Conservation (phyloP, 2,329 filamentous ascomycete species). For the Chlorencoelia australis region DNA sequence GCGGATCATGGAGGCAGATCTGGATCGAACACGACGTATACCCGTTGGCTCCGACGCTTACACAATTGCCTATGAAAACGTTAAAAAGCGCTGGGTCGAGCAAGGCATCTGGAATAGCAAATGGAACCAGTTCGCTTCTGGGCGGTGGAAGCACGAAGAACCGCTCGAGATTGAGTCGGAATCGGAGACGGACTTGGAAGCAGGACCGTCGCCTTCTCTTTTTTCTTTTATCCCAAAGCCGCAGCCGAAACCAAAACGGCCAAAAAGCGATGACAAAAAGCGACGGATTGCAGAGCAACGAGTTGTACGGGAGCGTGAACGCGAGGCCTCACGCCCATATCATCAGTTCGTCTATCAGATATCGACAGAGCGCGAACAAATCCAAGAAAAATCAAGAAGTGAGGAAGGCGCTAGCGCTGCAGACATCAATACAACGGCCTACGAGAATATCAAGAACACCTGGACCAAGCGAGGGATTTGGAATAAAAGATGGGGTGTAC, state of each 20-base stretch:
- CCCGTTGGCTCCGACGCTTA: background rate
- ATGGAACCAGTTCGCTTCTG: constrained; percentile 4
- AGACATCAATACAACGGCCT: constrained; percentile 24
- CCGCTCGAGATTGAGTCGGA: constrained; percentile 9
- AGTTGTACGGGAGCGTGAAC: constrained; percentile 12
- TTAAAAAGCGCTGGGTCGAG: constrained; percentile 22
- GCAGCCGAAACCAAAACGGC: constrained; percentile 2
- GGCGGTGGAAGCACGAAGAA: constrained; percentile 12
- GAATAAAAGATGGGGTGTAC: constrained; percentile 23
- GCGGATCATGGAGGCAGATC: constrained; percentile 10
- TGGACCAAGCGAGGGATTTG: constrained; percentile 25
- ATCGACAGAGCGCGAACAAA: constrained; percentile 19
- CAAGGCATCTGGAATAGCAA: constrained; percentile 19
- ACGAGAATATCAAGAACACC: constrained; percentile 24
- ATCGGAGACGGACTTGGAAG: constrained; percentile 9
- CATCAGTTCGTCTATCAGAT: constrained; percentile 23
- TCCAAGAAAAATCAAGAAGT: constrained; percentile 21
- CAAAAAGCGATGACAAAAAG: constrained; percentile 10
- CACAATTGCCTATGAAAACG: constrained; percentile 9
- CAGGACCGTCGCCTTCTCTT: constrained; percentile 3
- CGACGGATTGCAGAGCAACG: constrained; percentile 8
- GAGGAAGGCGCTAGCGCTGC: constrained; percentile 8
- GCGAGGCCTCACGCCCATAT: constrained; percentile 21
- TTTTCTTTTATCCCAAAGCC: constrained; percentile 4
- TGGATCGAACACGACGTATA: constrained; percentile 1